Percentiles rank a stretch among this genome's conserved stretches.
Conservation (phyloP, 345 rosid genomes). For the Eucalyptus victrix region DNA sequence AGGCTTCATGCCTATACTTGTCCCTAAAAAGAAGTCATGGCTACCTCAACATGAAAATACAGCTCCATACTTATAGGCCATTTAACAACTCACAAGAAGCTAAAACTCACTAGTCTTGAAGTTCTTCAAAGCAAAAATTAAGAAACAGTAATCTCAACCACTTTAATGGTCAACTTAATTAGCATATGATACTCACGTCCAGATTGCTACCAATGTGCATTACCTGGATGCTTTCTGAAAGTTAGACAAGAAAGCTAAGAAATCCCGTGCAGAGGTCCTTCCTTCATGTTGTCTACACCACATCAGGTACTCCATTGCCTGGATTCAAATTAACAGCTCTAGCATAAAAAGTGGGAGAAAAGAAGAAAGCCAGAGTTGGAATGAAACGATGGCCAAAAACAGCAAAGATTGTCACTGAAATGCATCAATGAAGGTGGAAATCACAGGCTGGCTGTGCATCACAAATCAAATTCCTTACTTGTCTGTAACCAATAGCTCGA, state of each 20-base stretch:
- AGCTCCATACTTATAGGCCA: background rate
- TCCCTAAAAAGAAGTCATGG: background rate
- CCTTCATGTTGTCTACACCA: slow-evolving; percentile 49
- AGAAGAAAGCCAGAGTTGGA: background rate
- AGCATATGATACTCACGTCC: background rate
- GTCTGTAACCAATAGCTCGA: slow-evolving; percentile 92
- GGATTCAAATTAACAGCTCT: slow-evolving; percentile 1
- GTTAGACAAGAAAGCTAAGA: slow-evolving; percentile 48
- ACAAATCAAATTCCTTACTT: slow-evolving; percentile 20
- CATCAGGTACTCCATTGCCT: slow-evolving; percentile 82
- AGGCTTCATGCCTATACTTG: background rate
- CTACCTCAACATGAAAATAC: background rate
- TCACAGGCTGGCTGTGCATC: background rate
- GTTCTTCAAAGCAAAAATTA: background rate
- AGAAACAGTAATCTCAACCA: background rate
- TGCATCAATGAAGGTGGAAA: background rate
- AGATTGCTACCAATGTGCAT: background rate
- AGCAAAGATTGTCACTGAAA: background rate
- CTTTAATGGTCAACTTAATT: background rate
- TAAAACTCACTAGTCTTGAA: background rate
- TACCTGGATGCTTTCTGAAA: slow-evolving; percentile 93
- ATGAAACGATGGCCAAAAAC: background rate
- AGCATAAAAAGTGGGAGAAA: background rate
- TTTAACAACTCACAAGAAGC: background rate
- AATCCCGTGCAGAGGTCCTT: slow-evolving; percentile 50